A percentile compares a stretch with the other conserved stretches of the same genome.
Evolutionary conservation across 164 flowering plant species (phyloP).

Genomic region (Nymphaea thermarum): DNA sequence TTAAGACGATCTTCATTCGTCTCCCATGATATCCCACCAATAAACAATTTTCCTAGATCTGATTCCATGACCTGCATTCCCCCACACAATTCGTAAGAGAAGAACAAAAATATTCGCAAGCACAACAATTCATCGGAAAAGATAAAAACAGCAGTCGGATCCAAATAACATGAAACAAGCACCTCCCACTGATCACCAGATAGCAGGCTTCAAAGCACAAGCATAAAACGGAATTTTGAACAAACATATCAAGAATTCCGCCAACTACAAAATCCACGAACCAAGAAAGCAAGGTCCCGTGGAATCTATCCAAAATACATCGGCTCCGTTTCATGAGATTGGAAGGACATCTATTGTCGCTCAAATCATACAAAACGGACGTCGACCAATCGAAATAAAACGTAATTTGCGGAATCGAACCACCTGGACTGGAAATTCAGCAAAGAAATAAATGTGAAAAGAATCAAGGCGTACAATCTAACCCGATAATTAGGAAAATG

Average conservation of each 20-base stretch:
- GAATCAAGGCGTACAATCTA: neutral
- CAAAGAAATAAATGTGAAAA: neutral
- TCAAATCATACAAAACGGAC: neutral
- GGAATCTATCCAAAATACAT: neutral
- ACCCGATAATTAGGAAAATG: neutral
- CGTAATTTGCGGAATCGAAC: neutral
- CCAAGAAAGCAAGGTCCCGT: neutral
- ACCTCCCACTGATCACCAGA: neutral
- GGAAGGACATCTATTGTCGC: neutral
- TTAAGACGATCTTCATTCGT: slow-evolving; percentile 75
- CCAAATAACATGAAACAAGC: neutral
- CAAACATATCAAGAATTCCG: neutral
- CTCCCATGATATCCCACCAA: slow-evolving; percentile 96
- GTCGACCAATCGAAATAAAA: neutral
- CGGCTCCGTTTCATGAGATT: neutral
- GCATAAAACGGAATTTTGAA: neutral
- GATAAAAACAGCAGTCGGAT: neutral
- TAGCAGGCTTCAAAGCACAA: neutral
- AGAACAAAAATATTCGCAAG: neutral
- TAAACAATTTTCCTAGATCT: slow-evolving; percentile 71
- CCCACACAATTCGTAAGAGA: slow-evolving; percentile 4
- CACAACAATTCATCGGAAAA: neutral
- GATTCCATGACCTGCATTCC: slow-evolving; percentile 28
- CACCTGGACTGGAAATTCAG: slow-evolving; percentile 4
- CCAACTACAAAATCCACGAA: neutral